Evolutionary conservation across 2,329 filamentous ascomycete genomes (phyloP), one percentile per base, ranked within the genome.

Genomic region (Gnomoniopsis smithogilvyi): DNA sequence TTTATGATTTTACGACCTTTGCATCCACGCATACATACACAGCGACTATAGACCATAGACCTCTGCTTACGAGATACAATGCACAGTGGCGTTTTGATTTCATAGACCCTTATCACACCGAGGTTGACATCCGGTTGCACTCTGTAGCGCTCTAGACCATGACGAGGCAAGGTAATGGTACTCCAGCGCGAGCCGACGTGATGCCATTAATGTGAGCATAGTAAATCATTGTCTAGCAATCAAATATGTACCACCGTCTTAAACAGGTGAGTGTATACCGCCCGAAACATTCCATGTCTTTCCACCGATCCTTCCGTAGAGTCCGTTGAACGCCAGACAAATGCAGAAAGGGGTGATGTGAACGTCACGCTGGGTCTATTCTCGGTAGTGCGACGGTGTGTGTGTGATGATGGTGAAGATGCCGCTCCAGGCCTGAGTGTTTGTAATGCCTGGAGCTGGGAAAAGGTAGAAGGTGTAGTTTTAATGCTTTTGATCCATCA

Each of bases 271-370:
- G 6, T 6, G 17, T 52, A 46, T 36, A 48, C 54, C 38, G 22
- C 33, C 33, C 47, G 19, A 8, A 30, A 10, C 15, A 3, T 21
- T 11, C 17, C 17, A n/a, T n/a, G 15, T 21, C 41, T 24, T 38
- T 52, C 50, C n/a, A 26, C 50, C 50, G 8, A 17, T 26, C 24
- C 50, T 38, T 48, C 56, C 34, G 49, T 48, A 51, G 34, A 19
- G 45, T 38, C 52, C 51, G 19, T n/a, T 38, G 45, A 61, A 61
- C 59, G 59, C 59, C 59, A 19, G 36, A 45, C 34, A 56, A 51
- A 61, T 61, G 59, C 59, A 61, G 53, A 54, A 30, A 38, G 17
- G 11, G 24, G 45, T 48, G 24, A 48, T 22, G 1, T 22, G 45
- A 48, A 4, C 17, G 45, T 26, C 45, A 26, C 19, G 11, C 45